Base-by-base conservation (phyloP, 2,329 filamentous ascomycete species). In the Chaetothyriales sp. region DNA sequence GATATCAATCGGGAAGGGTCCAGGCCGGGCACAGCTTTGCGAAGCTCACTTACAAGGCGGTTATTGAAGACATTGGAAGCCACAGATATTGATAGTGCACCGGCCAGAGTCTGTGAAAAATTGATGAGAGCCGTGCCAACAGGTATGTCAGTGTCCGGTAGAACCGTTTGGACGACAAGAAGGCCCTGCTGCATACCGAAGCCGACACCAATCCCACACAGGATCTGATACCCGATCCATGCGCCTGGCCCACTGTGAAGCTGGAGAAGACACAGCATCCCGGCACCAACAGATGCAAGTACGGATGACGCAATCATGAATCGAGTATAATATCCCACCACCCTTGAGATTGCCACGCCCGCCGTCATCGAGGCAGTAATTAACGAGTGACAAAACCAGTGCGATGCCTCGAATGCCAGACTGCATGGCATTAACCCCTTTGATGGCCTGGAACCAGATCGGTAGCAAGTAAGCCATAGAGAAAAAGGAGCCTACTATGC, bases 381-480 rank as follows among this genome's bases (percentile, higher is more conserved):
- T n/a, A n/a, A n/a, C n/a, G n/a, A n/a, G n/a, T n/a, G n/a, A n/a
- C n/a, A 46, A 15, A 3, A 46, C 44, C 5, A 46, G 5, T 15
- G 44, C 5, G 13, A 46, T 18, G 50, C n/a, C n/a, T n/a, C n/a
- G n/a, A 13, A 62, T 58, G 2, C 60, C 61, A n/a, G 65, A 68
- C 29, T 60, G 48, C 5, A 64, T 61, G 0, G 72, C 62, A 10
- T 58, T 64, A 10, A 61, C 61, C 46, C 64, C 62, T 15, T 60
- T 55, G 18, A 73, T 62, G 1, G 64, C 61, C 57, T 75, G 71
- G 61, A 75, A 75, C 57, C 71, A 74, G 19, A 75, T 69, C 5
- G 70, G 44, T 3, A 46, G 22, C 60, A 13, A 65, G 53, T 7
- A 51, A 63, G n/a, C n/a, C n/a, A n/a, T n/a, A n/a, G n/a, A n/a